Evolutionary conservation across 1,284 basidiomycete genomes (phyloP).

Genomic region (Trichosporon coremiiforme): DNA sequence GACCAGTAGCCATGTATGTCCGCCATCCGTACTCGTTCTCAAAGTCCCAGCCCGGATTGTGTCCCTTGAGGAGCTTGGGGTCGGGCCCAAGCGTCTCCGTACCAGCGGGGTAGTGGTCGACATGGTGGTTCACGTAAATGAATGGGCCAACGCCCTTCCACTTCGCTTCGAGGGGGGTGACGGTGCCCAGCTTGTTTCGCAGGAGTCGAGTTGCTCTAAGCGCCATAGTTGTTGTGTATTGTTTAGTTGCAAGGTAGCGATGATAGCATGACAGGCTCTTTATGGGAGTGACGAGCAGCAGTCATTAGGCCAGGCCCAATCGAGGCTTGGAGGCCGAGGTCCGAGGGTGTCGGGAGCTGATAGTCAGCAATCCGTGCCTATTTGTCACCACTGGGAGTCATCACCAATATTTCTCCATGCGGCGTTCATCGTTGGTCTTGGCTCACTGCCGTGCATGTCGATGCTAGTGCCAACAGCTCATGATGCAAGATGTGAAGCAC

Average conservation of each 20-base stretch:
- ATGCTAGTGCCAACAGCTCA: too few species aligned
- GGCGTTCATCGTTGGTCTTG: too few species aligned
- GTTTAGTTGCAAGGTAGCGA: not conserved
- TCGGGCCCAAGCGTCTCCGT: constrained; percentile 22
- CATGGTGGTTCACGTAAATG: constrained; percentile 21
- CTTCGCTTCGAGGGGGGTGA: constrained; percentile 19
- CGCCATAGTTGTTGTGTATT: not conserved
- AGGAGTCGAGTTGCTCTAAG: not conserved
- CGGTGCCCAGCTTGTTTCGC: constrained; percentile 18
- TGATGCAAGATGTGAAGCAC: too few species aligned
- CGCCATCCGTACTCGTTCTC: constrained; percentile 26
- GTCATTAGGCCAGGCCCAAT: not conserved
- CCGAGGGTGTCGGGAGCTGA: not conserved
- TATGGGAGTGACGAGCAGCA: not conserved
- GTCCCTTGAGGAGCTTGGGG: constrained; percentile 23
- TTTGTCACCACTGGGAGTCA: constrained; percentile 7
- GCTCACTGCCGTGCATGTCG: too few species aligned
- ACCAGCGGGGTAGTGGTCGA: constrained; percentile 29
- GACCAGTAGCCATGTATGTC: constrained; percentile 27
- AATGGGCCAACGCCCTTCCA: constrained; percentile 29
- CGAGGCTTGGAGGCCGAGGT: not conserved
- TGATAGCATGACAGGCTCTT: not conserved
- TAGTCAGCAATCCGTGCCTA: not conserved
- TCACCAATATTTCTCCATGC: not conserved
- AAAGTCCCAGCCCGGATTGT: constrained; percentile 27